These are phyloP conservation scores for Plasmodium ovale DNA, from an alignment of 169 alveolate species.

Conservation along the genomic window DNA sequence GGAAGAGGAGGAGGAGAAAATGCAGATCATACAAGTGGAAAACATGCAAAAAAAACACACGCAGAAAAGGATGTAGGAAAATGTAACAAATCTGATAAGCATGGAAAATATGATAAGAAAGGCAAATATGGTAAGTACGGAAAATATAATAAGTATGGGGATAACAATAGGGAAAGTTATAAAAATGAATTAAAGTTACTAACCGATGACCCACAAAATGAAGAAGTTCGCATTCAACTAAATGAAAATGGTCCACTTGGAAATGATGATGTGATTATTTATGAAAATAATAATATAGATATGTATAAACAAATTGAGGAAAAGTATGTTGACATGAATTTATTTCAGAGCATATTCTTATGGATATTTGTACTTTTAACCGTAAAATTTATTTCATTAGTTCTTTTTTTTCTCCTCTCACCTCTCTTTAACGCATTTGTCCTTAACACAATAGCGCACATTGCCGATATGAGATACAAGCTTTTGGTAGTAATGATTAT, in stretches of 20 bases:
- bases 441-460: constrained; percentile 22
- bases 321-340: constrained; percentile 1
- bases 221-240: constrained; percentile 1
- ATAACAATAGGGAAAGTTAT: too few species aligned
- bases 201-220: constrained; percentile 1
- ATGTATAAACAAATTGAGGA: constrained; percentile 16
- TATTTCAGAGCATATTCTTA: constrained; percentile 9
- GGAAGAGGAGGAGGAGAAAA: background rate
- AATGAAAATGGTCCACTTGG: constrained; percentile 8
- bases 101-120: too few species aligned
- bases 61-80: too few species aligned
- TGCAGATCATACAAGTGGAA: background rate
- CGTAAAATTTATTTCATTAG: constrained; percentile 13
- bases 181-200: constrained; percentile 46
- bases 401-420: constrained; percentile 32
- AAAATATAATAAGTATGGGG: too few species aligned
- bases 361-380: constrained; percentile 66
- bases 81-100: too few species aligned
- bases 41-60: too few species aligned
- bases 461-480: constrained; percentile 25
- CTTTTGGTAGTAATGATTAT: constrained; percentile 69
- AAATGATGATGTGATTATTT: constrained; percentile 17
- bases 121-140: too few species aligned
- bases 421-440: constrained; percentile 53
- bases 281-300: constrained; percentile 47